These are phyloP conservation scores for Chaetomium fimeti DNA, from an alignment of 495 filamentous ascomycete species.

Conservation along the genomic window DNA sequence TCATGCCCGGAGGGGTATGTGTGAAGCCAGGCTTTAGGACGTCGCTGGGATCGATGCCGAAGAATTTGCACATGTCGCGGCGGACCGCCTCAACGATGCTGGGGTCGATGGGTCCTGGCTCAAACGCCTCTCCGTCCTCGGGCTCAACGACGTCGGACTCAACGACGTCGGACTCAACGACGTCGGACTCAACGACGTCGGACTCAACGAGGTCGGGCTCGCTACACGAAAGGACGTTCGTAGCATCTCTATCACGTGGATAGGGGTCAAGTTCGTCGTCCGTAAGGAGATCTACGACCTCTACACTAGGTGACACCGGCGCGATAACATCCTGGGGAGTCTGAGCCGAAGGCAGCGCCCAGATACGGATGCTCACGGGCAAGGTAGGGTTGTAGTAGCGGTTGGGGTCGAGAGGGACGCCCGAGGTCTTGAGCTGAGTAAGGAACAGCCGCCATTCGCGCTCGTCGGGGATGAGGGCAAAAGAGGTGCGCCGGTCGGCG, in stretches of 20 bases:
- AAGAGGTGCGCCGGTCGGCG: slow-evolving; percentile 7
- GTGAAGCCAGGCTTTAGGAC: slow-evolving; percentile 10
- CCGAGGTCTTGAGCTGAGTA: slow-evolving; percentile 8
- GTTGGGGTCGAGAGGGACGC: slow-evolving; percentile 9
- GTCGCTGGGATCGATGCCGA: slow-evolving; percentile 16
- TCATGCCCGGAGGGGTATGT: slow-evolving; percentile 5
- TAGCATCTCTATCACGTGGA: neutral
- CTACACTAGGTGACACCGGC: neutral
- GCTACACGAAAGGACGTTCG: neutral
- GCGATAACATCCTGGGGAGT: slow-evolving; percentile 4
- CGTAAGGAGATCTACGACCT: slow-evolving; percentile 11
- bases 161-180: slow-evolving; percentile 1
- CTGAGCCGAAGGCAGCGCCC: neutral
- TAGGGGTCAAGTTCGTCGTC: slow-evolving; percentile 11
- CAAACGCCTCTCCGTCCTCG: slow-evolving; percentile 11
- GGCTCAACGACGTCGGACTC: neutral
- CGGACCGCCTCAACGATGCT: slow-evolving; percentile 12
- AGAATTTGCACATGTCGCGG: slow-evolving; percentile 11
- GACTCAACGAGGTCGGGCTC: neutral
- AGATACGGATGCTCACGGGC: slow-evolving; percentile 8
- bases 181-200: neutral
- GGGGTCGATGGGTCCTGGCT: slow-evolving; percentile 14
- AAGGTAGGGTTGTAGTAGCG: slow-evolving; percentile 8
- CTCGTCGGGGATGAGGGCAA: slow-evolving; percentile 7
- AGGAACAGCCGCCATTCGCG: slow-evolving; percentile 11